phyloP scores from a whole-genome alignment of 2,329 filamentous ascomycete genomes.

The Stylonectria norvegica region DNA sequence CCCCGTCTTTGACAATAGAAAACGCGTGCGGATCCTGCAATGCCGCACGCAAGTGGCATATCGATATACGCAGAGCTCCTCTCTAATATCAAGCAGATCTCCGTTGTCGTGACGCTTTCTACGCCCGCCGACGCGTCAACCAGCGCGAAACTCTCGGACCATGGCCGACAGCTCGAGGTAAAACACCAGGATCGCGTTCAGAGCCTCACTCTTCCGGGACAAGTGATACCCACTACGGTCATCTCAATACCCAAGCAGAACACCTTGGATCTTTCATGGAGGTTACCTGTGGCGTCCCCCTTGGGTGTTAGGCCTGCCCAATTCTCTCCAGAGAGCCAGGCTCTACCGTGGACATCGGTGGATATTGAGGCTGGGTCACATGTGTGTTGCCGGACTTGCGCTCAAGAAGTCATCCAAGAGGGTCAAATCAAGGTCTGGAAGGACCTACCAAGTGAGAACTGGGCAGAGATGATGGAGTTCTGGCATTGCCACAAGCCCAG shows the following conservation, averaged over 20 bases:
- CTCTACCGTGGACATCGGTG: constrained; percentile 54
- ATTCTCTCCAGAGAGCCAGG: constrained; percentile 36
- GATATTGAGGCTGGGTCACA: constrained; percentile 40
- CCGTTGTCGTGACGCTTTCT: constrained; percentile 51
- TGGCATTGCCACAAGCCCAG: constrained; percentile 98
- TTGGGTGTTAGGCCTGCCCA: constrained; percentile 22
- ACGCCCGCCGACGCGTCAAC: constrained; percentile 43
- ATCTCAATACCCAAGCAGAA: constrained; percentile 38
- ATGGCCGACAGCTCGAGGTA: constrained; percentile 46
- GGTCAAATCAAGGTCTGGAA: constrained; percentile 65
- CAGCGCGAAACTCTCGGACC: constrained; percentile 40
- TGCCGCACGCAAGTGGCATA: constrained; percentile 20
- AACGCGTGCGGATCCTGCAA: constrained; percentile 2
- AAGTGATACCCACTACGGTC: constrained; percentile 31
- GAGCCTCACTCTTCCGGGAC: constrained; percentile 42
- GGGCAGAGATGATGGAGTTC: constrained; percentile 99
- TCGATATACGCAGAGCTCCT: constrained; percentile 63
- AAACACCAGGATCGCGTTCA: constrained; percentile 40
- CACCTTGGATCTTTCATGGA: constrained; percentile 47
- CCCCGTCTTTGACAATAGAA: not conserved
- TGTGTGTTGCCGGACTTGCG: constrained; percentile 44
- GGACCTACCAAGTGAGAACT: constrained; percentile 91
- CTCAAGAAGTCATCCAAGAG: constrained; percentile 34
- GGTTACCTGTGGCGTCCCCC: constrained; percentile 42
- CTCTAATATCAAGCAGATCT: constrained; percentile 61